Evolutionary conservation across 2,329 filamentous ascomycete genomes (phyloP).

Genomic region (Aspergillus oerlinghausenensis): DNA sequence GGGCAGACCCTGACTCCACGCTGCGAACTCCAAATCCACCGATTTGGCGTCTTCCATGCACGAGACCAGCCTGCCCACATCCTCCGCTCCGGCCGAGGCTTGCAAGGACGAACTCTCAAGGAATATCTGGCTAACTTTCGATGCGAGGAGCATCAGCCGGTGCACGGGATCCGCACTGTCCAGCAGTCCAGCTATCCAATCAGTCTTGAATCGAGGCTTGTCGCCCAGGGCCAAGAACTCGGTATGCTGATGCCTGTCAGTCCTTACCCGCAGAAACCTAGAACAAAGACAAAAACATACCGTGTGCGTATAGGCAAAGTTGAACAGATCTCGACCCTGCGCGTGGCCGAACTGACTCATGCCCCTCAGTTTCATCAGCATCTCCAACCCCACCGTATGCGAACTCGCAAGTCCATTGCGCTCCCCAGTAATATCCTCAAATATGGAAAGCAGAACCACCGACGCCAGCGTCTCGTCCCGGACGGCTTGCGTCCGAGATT

Average conservation of each 20-base stretch:
- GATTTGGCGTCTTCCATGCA: slow-evolving; percentile 21
- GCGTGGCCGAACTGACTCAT: slow-evolving; percentile 24
- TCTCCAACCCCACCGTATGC: slow-evolving; percentile 33
- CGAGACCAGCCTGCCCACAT: slow-evolving; percentile 15
- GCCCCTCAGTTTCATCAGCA: slow-evolving; percentile 32
- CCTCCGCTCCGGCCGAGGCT: slow-evolving; percentile 8
- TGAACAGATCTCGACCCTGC: slow-evolving; percentile 33
- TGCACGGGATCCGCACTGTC: slow-evolving; percentile 27
- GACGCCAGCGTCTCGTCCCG: slow-evolving; percentile 37
- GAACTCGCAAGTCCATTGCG: slow-evolving; percentile 32
- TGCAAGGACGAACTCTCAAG: slow-evolving; percentile 19
- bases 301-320: slow-evolving; percentile 33
- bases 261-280: not conserved
- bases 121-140: slow-evolving; percentile 28
- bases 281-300: slow-evolving; percentile 17
- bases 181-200: slow-evolving; percentile 25
- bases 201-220: slow-evolving; percentile 24
- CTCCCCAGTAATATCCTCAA: slow-evolving; percentile 37
- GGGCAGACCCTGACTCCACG: slow-evolving; percentile 28
- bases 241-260: slow-evolving; percentile 21
- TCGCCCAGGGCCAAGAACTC: slow-evolving; percentile 32
- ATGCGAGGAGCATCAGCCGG: slow-evolving; percentile 26
- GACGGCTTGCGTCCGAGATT: slow-evolving; percentile 24
- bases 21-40: slow-evolving; percentile 26
- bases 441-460: slow-evolving; percentile 33